Percentiles rank a stretch among this genome's conserved stretches.
phyloP scores from a whole-genome alignment of 805 yeast genomes.

The Hanseniaspora taiwanica region DNA sequence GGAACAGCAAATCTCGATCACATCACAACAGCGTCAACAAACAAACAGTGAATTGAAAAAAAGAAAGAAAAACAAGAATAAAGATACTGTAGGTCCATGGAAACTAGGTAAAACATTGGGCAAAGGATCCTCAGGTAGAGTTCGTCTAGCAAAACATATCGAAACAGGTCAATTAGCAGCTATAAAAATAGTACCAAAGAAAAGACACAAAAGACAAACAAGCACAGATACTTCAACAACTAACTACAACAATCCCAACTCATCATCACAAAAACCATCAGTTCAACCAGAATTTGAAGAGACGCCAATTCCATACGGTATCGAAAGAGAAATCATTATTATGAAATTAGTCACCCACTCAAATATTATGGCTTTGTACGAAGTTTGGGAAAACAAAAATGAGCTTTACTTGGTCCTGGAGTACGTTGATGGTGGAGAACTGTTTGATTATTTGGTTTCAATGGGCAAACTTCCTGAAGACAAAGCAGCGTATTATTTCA shows the following conservation, averaged over 20 bases:
- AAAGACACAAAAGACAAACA: conserved; percentile 10
- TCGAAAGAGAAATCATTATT: conserved; percentile 92
- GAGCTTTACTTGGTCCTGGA: conserved; percentile 71
- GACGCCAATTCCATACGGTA: conserved; percentile 81
- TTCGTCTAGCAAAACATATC: conserved; percentile 57
- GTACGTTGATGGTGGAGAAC: conserved; percentile 81
- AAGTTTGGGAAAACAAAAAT: conserved; percentile 95
- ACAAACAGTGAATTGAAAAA: not conserved
- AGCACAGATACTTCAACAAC: conserved; percentile 7
- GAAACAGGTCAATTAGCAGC: conserved; percentile 68
- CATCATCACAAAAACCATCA: conserved; percentile 10
- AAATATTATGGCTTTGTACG: conserved; percentile 84
- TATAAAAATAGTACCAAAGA: conserved; percentile 68
- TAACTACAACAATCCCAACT: conserved; percentile 7
- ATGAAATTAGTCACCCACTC: conserved; percentile 93
- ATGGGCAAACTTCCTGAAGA: conserved; percentile 49
- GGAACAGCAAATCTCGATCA: not conserved
- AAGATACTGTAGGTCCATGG: conserved; percentile 66
- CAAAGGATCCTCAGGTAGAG: conserved; percentile 74
- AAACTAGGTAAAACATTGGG: conserved; percentile 66
- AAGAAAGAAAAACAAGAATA: conserved; percentile 14
- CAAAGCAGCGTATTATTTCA: conserved; percentile 66
- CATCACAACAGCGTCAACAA: not conserved
- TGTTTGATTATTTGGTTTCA: conserved; percentile 57
- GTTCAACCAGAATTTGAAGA: conserved; percentile 28